phyloP scores from a whole-genome alignment of 2,329 filamentous ascomycete species.

The Aaosphaeria pasadenensis region DNA sequence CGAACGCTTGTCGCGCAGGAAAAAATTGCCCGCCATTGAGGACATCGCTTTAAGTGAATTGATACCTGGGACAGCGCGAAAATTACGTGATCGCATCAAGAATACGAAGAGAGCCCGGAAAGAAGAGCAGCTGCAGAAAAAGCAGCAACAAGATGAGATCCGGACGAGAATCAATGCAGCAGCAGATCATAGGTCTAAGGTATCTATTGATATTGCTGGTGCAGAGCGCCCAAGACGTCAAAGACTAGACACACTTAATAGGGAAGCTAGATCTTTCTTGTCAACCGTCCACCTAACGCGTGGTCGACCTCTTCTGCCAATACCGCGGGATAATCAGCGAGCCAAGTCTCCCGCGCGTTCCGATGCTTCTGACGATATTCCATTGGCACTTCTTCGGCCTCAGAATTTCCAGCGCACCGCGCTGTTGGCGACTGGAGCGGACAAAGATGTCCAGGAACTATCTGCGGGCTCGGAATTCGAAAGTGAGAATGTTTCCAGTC shows the following conservation, averaged over 20 bases:
- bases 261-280: too few species aligned
- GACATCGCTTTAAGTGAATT: not conserved
- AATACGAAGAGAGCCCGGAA: not conserved
- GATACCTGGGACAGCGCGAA: not conserved
- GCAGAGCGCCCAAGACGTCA: too few species aligned
- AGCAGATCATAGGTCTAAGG: too few species aligned
- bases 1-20: not conserved
- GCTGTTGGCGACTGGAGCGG: not conserved
- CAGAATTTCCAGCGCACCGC: not conserved
- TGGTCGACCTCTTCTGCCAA: too few species aligned
- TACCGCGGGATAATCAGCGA: not conserved
- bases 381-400: not conserved
- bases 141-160: too few species aligned
- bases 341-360: slow-evolving; percentile 1
- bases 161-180: too few species aligned
- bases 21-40: not conserved
- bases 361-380: slow-evolving; percentile 7
- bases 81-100: slow-evolving; percentile 8
- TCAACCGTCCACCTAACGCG: too few species aligned
- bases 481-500: not conserved
- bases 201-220: too few species aligned
- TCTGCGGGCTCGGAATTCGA: not conserved
- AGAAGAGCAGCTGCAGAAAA: too few species aligned
- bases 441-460: not conserved
- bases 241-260: too few species aligned